Evolutionary conservation across 2,329 filamentous ascomycete species (phyloP), one percentile per base, ranked within the genome.

Genomic region (Aspergillus costaricaensis): DNA sequence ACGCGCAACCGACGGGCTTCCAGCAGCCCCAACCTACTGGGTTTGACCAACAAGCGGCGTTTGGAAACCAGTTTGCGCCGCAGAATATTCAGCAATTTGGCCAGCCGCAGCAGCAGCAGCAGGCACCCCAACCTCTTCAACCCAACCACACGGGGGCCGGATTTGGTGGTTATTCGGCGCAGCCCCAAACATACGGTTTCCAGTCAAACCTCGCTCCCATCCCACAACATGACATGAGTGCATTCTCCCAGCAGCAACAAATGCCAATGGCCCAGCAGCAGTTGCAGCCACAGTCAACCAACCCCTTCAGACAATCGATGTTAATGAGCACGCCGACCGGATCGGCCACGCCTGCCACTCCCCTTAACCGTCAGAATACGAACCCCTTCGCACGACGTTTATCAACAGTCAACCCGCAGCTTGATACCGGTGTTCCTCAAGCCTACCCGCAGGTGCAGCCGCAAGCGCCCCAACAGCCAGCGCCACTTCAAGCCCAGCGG

Each of bases 251-350:
- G 60, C 75, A 72, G 69, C 74, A 77, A 69, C 68, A 58, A 69
- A 43, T 59, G 25, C 44, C 41, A 10, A 57, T 55, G 32, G 55
- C 51, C 17, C 65, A 55, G 57, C 75, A 63, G 67, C 76, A 68
- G 51, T 68, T 69, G 54, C 74, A 74, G 61, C 72, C 70, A 19
- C 85, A 88, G 68, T 87, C 82, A 21, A 96, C 92, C 7, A 99
- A 99, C 73, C 95, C 95, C 0, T 99, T 99, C 85, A 86, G 95
- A 44, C 90, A 92, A 72, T 97, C 94, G 1, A 94, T 94, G 88
- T 81, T 96, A 79, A 50, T 72, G 52, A 68, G 62, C 71, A 79
- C 70, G 62, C 77, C 79, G 19, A 86, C 86, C 7, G 84, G 84
- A 55, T 75, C 80, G 61, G 72, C 80, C 62, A 75, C 80, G 30